These are phyloP conservation scores for Raphanus hybrid DNA, from an alignment of 441 rosid genomes.

Conservation along the genomic window DNA sequence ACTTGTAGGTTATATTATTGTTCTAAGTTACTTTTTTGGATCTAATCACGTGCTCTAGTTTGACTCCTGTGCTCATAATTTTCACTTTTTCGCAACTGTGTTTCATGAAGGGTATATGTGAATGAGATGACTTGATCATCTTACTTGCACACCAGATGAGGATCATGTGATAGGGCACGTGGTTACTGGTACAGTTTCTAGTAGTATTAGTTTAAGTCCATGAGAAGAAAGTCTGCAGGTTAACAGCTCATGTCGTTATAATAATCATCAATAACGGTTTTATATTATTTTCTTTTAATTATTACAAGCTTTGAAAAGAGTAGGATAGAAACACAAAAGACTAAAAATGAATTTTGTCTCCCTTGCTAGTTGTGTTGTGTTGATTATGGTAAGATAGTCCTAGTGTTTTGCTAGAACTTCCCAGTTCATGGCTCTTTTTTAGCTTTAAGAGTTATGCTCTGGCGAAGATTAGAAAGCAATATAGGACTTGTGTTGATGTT, in stretches of 20 bases:
- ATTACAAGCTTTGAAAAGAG: no score
- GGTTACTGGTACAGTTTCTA: no score
- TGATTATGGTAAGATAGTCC: not conserved
- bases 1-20: conserved; percentile 32
- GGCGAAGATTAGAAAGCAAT: not conserved
- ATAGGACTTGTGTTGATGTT: not conserved
- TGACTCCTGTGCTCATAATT: conserved; percentile 52
- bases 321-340: no score
- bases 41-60: conserved; percentile 80
- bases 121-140: no score
- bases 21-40: conserved; percentile 46
- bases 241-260: no score
- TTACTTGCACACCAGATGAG: no score
- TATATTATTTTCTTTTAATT: no score
- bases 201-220: no score
- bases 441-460: not conserved
- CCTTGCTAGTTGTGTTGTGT: conserved; percentile 1
- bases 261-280: no score
- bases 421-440: not conserved
- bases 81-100: conserved; percentile 18
- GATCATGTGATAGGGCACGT: no score
- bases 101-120: not conserved
- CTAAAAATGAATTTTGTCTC: not conserved
- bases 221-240: no score
- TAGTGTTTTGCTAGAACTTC: not conserved